Conservation (phyloP, 345 rosid genomes). For the Citrus sinensis region DNA sequence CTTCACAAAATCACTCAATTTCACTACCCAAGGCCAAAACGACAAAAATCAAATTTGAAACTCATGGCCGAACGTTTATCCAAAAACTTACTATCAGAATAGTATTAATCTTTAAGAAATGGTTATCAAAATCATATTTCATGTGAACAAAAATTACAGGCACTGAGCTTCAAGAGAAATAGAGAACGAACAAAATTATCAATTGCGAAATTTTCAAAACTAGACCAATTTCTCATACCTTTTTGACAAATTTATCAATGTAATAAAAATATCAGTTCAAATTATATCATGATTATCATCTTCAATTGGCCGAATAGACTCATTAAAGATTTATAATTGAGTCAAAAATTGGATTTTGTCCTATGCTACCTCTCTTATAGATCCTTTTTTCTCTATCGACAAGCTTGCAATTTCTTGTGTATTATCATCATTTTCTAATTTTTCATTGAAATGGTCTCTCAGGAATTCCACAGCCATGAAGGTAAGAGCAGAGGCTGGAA, state of each 20-base stretch:
- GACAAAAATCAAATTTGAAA: no score
- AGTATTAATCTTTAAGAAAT: no score
- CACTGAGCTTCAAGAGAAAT: background rate
- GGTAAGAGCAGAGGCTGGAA: slow-evolving; percentile 93
- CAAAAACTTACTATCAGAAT: no score
- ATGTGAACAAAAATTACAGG: background rate
- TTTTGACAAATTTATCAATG: background rate
- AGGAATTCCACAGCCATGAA: slow-evolving; percentile 98
- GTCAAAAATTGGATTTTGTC: background rate
- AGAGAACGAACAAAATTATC: background rate
- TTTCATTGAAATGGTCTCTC: slow-evolving; percentile 63
- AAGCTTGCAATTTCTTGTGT: slow-evolving; percentile 36
- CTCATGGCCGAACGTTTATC: no score
- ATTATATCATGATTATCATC: background rate
- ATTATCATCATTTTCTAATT: slow-evolving; percentile 13
- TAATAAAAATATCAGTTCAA: background rate
- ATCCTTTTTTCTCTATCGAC: slow-evolving; percentile 51
- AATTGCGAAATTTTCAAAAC: background rate
- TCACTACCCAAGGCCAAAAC: no score
- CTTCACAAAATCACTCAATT: no score
- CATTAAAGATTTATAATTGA: background rate
- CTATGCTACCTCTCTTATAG: slow-evolving; percentile 41
- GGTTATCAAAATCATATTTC: background rate
- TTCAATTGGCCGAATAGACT: background rate
- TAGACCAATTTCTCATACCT: background rate